A percentile compares a stretch with the other conserved stretches of the same genome.
Conservation (phyloP, 2,329 filamentous ascomycete species). For the Ophiostoma montium region DNA sequence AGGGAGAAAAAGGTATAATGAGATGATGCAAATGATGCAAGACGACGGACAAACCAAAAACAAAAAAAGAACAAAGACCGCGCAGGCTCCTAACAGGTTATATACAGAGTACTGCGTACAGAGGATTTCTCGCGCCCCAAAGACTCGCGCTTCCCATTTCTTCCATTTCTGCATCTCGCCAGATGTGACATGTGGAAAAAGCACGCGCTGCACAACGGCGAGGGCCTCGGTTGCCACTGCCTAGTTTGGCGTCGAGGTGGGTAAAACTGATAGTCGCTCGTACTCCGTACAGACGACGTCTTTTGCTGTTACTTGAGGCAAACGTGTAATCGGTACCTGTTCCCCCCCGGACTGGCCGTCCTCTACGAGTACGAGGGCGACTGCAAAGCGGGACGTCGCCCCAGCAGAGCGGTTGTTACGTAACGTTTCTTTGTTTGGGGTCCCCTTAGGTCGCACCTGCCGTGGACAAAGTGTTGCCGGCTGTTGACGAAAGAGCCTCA, state of each 20-base stretch:
- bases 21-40: background rate
- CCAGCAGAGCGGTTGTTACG: background rate
- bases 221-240: background rate
- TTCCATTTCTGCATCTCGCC: no score
- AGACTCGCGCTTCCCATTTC: no score
- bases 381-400: background rate
- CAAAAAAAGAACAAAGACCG: background rate
- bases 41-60: background rate
- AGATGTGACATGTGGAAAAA: no score
- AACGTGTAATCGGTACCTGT: background rate
- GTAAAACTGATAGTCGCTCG: background rate
- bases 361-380: background rate
- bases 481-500: background rate
- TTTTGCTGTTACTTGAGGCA: background rate
- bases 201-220: no score
- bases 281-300: no score
- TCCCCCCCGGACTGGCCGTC: background rate
- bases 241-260: background rate
- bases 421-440: background rate
- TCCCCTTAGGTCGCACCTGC: background rate
- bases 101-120: no score
- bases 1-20: background rate
- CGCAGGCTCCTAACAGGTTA: no score
- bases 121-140: no score
- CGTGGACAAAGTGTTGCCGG: background rate